Base-by-base conservation (phyloP, 2,329 filamentous ascomycete genomes). In the Phoma herbarum region DNA sequence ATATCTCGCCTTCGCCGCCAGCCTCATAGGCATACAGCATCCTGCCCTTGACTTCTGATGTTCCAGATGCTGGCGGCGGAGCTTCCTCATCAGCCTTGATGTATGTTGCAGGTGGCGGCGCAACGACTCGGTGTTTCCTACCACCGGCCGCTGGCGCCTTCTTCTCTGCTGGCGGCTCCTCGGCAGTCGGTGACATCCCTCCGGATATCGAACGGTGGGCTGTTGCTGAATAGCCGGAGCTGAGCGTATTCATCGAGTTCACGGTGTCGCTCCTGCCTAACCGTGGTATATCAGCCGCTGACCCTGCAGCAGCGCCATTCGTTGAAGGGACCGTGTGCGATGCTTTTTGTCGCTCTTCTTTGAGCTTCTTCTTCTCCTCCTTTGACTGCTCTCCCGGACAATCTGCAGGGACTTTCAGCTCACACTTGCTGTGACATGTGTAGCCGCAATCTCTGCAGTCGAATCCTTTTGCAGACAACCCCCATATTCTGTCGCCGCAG, bases 351-450 rank as follows among this genome's bases (percentile, higher is more conserved):
- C 93, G 86, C 74, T 93, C 90, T 41, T 85, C 85, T 78, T 98
- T 98, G 41, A 96, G 84, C 71, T 93, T 96, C 83, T 97, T 99
- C 81, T 89, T 93, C 70, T 97, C 93, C 62, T 98, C 95, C 78
- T 98, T 99, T 63, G 84, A 89, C 74, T 95, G 88, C 73, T 98
- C 95, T 48, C 95, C 95, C 0, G 95, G 95, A 73, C 95, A 99
- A 74, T 97, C 92, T 8, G 95, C 91, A 0, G 95, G 93, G 0
- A 98, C 95, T 79, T 98, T 99, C 90, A 99, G 95, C 81, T 99
- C 92, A 76, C 95, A 99, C 80, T 99, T 99, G 82, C 89, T 96
- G 79, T 99, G 95, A 74, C 95, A 99, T 2, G 93, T 97, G 79
- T 97, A 99, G 31, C 96, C 95, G 72, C 95, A 99, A 76, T 98